Evolutionary conservation across 345 rosid genomes (phyloP).

Genomic region (Kernera saxatilis): DNA sequence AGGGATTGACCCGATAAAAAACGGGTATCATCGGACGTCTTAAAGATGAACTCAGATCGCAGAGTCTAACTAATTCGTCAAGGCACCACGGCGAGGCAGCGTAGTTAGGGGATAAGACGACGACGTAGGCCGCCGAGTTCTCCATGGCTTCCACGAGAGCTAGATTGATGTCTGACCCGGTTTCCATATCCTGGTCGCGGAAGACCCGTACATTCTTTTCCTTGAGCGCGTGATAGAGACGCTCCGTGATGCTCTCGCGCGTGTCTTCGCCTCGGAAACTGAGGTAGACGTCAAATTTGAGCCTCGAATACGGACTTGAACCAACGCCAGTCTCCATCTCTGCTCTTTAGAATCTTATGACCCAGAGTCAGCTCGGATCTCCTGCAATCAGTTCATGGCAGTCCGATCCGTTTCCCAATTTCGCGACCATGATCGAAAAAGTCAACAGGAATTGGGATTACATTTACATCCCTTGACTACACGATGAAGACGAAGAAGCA

Average conservation of each 20-base stretch:
- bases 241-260: slow-evolving; percentile 25
- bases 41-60: slow-evolving; percentile 6
- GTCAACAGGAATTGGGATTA: too few species aligned
- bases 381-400: too few species aligned
- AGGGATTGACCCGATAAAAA: slow-evolving; percentile 43
- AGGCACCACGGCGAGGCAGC: slow-evolving; percentile 49
- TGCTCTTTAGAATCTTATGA: not conserved
- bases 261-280: slow-evolving; percentile 59
- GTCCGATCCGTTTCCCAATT: too few species aligned
- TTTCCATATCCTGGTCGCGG: slow-evolving; percentile 31
- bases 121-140: slow-evolving; percentile 44
- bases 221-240: slow-evolving; percentile 12
- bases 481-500: too few species aligned
- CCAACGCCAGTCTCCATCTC: slow-evolving; percentile 7
- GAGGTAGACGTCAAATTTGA: slow-evolving; percentile 43
- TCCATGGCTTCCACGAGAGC: slow-evolving; percentile 37
- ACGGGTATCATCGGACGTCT: slow-evolving; percentile 39
- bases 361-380: too few species aligned
- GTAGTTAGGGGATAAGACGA: slow-evolving; percentile 37
- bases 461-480: too few species aligned
- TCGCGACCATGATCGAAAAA: too few species aligned
- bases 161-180: slow-evolving; percentile 39
- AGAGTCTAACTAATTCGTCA: slow-evolving; percentile 40
- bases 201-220: slow-evolving; percentile 28
- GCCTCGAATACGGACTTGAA: slow-evolving; percentile 30